Conservation (phyloP, 768 basidiomycete species). For the Tylopilus plumbeoviolaceoides region DNA sequence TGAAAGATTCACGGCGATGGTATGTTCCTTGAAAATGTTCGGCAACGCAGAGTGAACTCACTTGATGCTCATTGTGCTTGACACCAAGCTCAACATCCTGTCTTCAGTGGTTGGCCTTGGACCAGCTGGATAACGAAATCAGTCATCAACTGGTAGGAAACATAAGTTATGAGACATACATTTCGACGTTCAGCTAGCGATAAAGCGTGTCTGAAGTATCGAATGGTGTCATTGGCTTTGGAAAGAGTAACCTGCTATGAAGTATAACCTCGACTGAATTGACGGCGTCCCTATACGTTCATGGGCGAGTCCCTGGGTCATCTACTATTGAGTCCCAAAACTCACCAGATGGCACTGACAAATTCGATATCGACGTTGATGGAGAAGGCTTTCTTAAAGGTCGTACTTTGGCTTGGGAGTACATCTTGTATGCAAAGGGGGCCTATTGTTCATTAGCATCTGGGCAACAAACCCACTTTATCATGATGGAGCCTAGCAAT, state of each 20-base stretch:
- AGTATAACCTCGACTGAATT: slow-evolving; percentile 66
- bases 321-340: background rate
- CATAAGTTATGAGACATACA: slow-evolving; percentile 28
- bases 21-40: background rate
- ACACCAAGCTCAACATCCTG: slow-evolving; percentile 42
- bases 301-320: background rate
- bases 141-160: background rate
- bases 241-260: slow-evolving; percentile 61
- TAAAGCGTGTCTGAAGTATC: slow-evolving; percentile 66
- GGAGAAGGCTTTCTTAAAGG: slow-evolving; percentile 73
- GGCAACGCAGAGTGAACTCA: slow-evolving; percentile 5
- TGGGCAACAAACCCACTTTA: slow-evolving; percentile 71
- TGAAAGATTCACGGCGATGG: no score
- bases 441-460: slow-evolving; percentile 71
- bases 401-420: slow-evolving; percentile 53
- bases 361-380: slow-evolving; percentile 73
- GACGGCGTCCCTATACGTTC: slow-evolving; percentile 60
- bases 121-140: slow-evolving; percentile 19
- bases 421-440: slow-evolving; percentile 70
- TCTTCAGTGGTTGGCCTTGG: slow-evolving; percentile 31
- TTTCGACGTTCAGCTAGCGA: slow-evolving; percentile 67
- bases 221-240: slow-evolving; percentile 53
- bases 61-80: slow-evolving; percentile 41
- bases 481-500: slow-evolving; percentile 49
- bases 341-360: slow-evolving; percentile 72